Evolutionary conservation across 805 yeast genomes (phyloP).

Genomic region (Ogataea allantospora): DNA sequence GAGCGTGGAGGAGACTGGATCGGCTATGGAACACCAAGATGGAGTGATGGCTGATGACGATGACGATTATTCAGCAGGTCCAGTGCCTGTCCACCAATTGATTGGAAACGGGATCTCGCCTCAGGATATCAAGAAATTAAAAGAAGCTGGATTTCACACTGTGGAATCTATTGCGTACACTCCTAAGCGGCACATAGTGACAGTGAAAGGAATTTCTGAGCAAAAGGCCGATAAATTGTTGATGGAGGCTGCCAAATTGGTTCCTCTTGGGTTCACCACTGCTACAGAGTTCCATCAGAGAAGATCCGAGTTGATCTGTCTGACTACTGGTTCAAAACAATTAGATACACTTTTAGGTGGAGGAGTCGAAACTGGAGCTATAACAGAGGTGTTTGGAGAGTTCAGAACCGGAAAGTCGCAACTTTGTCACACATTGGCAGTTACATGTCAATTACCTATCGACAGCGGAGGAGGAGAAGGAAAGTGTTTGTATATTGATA

Average conservation of each 20-base stretch:
- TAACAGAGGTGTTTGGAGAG: slow-evolving; percentile 96
- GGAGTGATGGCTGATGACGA: slow-evolving; percentile 39
- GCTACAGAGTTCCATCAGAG: slow-evolving; percentile 92
- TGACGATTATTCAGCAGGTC: slow-evolving; percentile 42
- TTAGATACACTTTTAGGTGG: slow-evolving; percentile 92
- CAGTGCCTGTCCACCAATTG: slow-evolving; percentile 51
- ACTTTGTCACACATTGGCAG: slow-evolving; percentile 93
- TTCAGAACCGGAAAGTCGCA: slow-evolving; percentile 98
- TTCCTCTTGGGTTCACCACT: slow-evolving; percentile 96
- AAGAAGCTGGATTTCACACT: slow-evolving; percentile 82
- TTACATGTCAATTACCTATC: slow-evolving; percentile 92
- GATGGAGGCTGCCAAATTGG: slow-evolving; percentile 78
- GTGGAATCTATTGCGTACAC: slow-evolving; percentile 93
- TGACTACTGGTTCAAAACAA: slow-evolving; percentile 94
- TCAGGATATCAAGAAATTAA: slow-evolving; percentile 74
- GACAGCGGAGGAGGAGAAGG: slow-evolving; percentile 99
- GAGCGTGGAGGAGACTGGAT: slow-evolving; percentile 11
- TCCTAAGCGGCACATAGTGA: slow-evolving; percentile 73
- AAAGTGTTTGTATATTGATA: slow-evolving; percentile 90
- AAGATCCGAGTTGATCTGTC: slow-evolving; percentile 84
- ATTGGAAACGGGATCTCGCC: slow-evolving; percentile 84
- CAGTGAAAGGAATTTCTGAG: slow-evolving; percentile 90
- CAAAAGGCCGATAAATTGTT: slow-evolving; percentile 88
- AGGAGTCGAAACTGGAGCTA: slow-evolving; percentile 95
- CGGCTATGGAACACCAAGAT: slow-evolving; percentile 14